Base-by-base conservation (phyloP, 2,329 filamentous ascomycete species). In the Aspergillus ochraceoroseus region DNA sequence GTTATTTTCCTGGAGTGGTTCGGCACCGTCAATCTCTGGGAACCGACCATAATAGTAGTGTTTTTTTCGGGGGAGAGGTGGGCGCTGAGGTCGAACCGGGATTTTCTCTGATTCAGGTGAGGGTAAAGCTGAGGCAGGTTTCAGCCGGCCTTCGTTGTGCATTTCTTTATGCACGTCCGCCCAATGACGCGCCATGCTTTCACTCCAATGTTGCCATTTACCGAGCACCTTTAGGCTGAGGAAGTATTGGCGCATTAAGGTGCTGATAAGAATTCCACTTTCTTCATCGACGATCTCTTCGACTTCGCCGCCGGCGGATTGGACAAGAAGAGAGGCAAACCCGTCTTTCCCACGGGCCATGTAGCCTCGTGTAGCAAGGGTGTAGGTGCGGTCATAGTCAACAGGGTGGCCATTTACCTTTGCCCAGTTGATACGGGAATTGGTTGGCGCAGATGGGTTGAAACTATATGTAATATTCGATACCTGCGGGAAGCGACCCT, bases 291-390 rank as follows among this genome's bases (percentile, higher is more conserved):
- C 82, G 11, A 95, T 68, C 58, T 89, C 85, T 52, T 87, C 80
- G 1, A 82, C 84, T 3, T 75, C 67, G 11, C 87, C 87, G 17
- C 88, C 88, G 61, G 87, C 83, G 2, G 81, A 77, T 51, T 83
- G 67, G 20, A 87, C 78, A n/a, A 90, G 74, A 1, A 95, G 73
- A 32, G 82, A 82, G 2, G 75, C 77, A 64, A 84, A 95, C 2
- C 88, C 88, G 52, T 95, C 88, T 63, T 90, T 92, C 13, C 88
- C 88, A 23, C 86, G 77, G 3, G 77, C 83, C 87, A 95, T 94
- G 59, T 95, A 95, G 0, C 86, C 87, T 41, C 88, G 71, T 0
- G 88, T 95, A 6, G 82, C 83, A 2, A 95, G 70, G 0, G 75
- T 74, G 56, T 94, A 95, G 25, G 78, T 70, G 44, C 67, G 77